Percentiles rank a stretch among this genome's conserved stretches.
Conservation (phyloP, 129 eudicot species). For the Lactuca saligna region DNA sequence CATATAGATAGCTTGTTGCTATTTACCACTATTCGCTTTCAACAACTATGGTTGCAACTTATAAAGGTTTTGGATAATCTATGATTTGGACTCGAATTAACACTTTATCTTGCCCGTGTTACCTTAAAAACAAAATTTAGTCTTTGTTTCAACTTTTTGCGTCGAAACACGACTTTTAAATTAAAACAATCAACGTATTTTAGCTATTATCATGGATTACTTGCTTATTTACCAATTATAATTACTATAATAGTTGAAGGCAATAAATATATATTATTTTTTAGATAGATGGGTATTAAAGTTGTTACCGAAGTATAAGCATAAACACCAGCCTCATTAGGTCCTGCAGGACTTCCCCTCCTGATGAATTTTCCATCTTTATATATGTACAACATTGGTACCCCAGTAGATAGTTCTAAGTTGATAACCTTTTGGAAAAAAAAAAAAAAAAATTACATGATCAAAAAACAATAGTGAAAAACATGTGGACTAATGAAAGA, state of each 20-base stretch:
- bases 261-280: neutral
- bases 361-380: conserved; percentile 63
- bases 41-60: no score
- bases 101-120: no score
- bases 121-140: no score
- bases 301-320: conserved; percentile 67
- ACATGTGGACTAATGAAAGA: neutral
- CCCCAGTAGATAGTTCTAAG: conserved; percentile 84
- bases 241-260: neutral
- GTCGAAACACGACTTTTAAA: no score
- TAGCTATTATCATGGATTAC: no score
- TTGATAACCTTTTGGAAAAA: conserved; percentile 57
- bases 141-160: no score
- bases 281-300: neutral
- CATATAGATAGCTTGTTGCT: no score
- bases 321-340: conserved; percentile 72
- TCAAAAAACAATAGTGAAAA: neutral
- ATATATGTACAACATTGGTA: conserved; percentile 82
- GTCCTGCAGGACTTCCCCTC: conserved; percentile 79
- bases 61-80: no score
- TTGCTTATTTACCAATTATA: neutral
- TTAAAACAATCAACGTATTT: no score
- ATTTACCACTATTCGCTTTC: no score
- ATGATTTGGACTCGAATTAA: no score
- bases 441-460: neutral